These are phyloP conservation scores for Ophiostoma montium DNA, from an alignment of 2,329 filamentous ascomycete genomes.

Conservation along the genomic window DNA sequence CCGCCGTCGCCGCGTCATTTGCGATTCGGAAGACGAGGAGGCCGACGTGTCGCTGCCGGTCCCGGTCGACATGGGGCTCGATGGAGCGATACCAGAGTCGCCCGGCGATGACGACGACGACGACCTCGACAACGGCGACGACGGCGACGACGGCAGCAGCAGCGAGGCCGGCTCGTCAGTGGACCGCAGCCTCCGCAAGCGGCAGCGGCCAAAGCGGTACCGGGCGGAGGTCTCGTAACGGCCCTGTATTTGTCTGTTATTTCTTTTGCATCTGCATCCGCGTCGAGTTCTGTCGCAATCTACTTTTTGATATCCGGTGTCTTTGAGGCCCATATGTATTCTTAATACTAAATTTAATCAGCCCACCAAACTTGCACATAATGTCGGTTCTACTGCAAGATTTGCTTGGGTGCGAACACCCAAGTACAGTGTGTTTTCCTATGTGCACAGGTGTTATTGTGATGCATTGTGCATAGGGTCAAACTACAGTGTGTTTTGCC, in stretches of 20 bases:
- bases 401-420: no score
- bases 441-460: no score
- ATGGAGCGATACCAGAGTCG: background rate
- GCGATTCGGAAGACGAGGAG: conserved; percentile 9
- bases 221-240: background rate
- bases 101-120: background rate
- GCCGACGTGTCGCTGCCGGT: background rate
- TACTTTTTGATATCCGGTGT: no score
- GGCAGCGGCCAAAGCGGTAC: conserved; percentile 12
- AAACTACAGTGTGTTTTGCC: no score
- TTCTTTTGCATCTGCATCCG: no score
- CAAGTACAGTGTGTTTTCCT: no score
- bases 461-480: no score
- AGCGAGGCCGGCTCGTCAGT: background rate
- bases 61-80: no score
- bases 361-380: no score
- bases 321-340: no score
- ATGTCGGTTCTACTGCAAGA: background rate
- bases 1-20: conserved; percentile 1
- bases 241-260: background rate
- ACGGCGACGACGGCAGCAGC: conserved; percentile 3
- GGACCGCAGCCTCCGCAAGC: conserved; percentile 10
- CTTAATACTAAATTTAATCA: no score
- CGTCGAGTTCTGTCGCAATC: no score
- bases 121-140: background rate